Evolutionary conservation across 1,139 yeast species (phyloP), one percentile per base, ranked within the genome.

Genomic region (Blastobotrys raffinosifermentans): DNA sequence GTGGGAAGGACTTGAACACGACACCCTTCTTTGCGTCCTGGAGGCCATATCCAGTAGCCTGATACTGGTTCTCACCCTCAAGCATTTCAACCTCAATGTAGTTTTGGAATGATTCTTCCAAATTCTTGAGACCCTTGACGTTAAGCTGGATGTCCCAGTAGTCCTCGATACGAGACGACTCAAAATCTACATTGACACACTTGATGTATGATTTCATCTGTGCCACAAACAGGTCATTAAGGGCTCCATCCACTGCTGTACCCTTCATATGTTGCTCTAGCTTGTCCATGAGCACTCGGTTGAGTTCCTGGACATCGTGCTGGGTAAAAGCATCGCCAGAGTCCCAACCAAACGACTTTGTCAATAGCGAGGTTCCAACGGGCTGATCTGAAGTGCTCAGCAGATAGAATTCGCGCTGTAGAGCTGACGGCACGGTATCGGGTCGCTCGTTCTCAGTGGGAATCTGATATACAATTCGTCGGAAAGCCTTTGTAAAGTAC

Each of bases 11-110:
- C 56, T 83, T 80, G 57, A 91, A 91, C 0, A 86, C 86, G 6
- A 91, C 98, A 49, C 98, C 98, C 62, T 91, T 91, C 53, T 83
- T 83, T 10, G 98, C 98, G 61, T 87, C 97, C 63, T 91, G 99
- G 41, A 87, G 72, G 0, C 98, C 98, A 55, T 64, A 79, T 32
- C 83, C 95, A 29, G 89, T 89, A 0, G 98, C 97, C 47, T 83
- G 91, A 58, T 91, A 91, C 61, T 87, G 93, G 59, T 91, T 91
- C 56, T 93, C 98, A 20, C 97, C 99, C 46, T 84, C 83, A 55
- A 91, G 70, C 63, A 84, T 72, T 63, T 91, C 99, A 29, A 81
- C 80, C 51, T 86, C 94, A 39, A 89, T 77, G 57, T 91, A 91
- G 57, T 87, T 86, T 39, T 76, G 73, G 59, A 91, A 91, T 0